Base-by-base conservation (phyloP, 768 basidiomycete genomes). In the Boletus edulis region DNA sequence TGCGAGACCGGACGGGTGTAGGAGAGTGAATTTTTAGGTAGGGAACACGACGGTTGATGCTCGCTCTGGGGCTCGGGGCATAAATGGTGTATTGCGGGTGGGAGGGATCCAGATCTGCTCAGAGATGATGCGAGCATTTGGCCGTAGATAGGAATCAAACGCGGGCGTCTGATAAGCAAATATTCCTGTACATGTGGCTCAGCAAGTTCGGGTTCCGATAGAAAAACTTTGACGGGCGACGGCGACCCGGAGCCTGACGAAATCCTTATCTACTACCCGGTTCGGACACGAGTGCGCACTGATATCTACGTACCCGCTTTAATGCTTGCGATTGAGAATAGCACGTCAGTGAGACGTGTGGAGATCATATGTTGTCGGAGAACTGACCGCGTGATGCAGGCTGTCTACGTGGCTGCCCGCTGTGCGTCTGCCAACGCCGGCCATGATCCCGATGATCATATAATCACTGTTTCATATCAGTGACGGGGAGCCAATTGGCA, bases 261-360 rank as follows among this genome's bases (percentile, higher is more conserved):
- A 6, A 40, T 53, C 27, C 60, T 62, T 67, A 67, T 68, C 67
- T 62, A 29, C 29, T 9, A 27, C 4, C 15, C 6, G 46, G 27
- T n/a, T 12, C 24, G 22, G 34, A 34, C 8, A 8, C 38, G 47
- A 22, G 39, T n/a, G 18, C 27, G 7, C 27, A 7, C 17, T 48
- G 11, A 38, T 42, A 42, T 15, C 20, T n/a, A 51, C 56, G 48
- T 49, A 47, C n/a, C 11, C 20, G 20, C 46, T 32, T 29, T 29
- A 9, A 29, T 31, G 12, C 49, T 44, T 34, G 41, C 20, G 2
- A 38, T 44, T 24, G 41, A 39, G 40, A 55, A 54, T 38, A 48
- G 45, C 40, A 37, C 41, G 34, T 38, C 15, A 42, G 15, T 20
- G 38, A 18, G 29, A 46, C 24, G 37, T 31, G 29, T 42, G 43